phyloP scores from a whole-genome alignment of 148 eudicot genomes.

The Diospyros lotus region DNA sequence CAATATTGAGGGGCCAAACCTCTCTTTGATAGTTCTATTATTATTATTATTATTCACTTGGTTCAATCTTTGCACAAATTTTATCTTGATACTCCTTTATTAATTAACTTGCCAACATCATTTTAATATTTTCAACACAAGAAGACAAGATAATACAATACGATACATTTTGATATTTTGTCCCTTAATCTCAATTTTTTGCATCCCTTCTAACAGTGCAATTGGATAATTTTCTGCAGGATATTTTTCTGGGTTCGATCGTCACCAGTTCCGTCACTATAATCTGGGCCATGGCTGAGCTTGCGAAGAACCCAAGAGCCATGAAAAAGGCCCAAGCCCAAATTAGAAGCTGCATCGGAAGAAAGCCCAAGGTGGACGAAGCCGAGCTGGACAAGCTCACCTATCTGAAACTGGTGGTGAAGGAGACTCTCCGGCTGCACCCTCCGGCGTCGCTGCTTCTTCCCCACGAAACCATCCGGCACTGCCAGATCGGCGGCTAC shows the following conservation, averaged over 20 bases:
- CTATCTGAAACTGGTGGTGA: conserved; percentile 1
- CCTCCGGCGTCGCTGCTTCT: not conserved
- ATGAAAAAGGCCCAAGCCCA: conserved; percentile 1
- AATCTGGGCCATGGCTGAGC: conserved; percentile 6
- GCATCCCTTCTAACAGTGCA: no score
- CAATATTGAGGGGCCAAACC: no score
- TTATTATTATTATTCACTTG: no score
- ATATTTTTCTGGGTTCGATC: not conserved
- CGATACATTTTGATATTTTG: no score
- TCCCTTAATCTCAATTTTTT: no score
- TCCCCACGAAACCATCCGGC: not conserved
- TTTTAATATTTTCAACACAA: no score
- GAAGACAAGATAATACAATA: no score
- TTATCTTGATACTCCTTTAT: no score
- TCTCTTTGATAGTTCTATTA: no score
- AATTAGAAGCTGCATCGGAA: not conserved
- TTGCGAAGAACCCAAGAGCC: conserved; percentile 4
- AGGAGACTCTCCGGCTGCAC: conserved; percentile 1
- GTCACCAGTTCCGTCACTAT: not conserved
- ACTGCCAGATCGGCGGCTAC: not conserved
- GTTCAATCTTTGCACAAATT: no score
- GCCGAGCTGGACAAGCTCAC: not conserved
- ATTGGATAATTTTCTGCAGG: not conserved
- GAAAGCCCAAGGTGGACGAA: not conserved
- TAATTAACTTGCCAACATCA: no score